A percentile compares a stretch with the other conserved stretches of the same genome.
Conservation (phyloP, 2,329 filamentous ascomycete genomes). For the Chrysoporthe puriensis region DNA sequence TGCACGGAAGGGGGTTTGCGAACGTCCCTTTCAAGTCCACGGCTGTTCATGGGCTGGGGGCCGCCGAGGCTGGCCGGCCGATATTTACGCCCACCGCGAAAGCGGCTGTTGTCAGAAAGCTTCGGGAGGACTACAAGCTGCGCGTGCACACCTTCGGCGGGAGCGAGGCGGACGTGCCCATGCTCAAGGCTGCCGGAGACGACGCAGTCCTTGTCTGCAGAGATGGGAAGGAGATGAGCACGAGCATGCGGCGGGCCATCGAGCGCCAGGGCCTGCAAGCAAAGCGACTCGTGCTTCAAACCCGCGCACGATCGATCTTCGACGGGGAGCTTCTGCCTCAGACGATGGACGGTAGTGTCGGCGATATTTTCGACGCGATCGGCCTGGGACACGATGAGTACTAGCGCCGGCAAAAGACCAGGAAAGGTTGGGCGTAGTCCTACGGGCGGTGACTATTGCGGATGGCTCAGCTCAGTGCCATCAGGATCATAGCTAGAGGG, state of each 20-base stretch:
- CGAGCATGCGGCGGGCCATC: background rate
- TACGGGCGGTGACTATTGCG: background rate
- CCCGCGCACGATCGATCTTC: background rate
- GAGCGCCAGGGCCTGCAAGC: background rate
- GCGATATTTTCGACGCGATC: background rate
- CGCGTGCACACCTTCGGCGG: constrained; percentile 18
- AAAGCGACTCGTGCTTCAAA: background rate
- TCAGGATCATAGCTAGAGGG: background rate
- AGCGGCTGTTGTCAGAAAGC: constrained; percentile 32
- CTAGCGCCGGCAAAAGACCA: background rate
- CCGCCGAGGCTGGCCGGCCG: background rate
- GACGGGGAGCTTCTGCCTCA: background rate
- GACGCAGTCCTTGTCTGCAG: background rate
- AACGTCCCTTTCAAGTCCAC: background rate
- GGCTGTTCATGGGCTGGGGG: background rate
- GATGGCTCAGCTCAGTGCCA: background rate
- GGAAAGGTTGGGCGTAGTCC: background rate
- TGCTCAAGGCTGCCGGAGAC: constrained; percentile 13
- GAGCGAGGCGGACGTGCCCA: constrained; percentile 16
- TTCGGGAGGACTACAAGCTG: constrained; percentile 1
- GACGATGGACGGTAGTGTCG: background rate
- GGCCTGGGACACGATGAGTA: background rate
- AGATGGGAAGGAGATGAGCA: background rate
- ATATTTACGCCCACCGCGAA: constrained; percentile 46
- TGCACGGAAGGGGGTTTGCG: background rate